A percentile compares a stretch with the other conserved stretches of the same genome.
Conservation (phyloP, 2,329 filamentous ascomycete genomes). For the Huntiella abstrusa region DNA sequence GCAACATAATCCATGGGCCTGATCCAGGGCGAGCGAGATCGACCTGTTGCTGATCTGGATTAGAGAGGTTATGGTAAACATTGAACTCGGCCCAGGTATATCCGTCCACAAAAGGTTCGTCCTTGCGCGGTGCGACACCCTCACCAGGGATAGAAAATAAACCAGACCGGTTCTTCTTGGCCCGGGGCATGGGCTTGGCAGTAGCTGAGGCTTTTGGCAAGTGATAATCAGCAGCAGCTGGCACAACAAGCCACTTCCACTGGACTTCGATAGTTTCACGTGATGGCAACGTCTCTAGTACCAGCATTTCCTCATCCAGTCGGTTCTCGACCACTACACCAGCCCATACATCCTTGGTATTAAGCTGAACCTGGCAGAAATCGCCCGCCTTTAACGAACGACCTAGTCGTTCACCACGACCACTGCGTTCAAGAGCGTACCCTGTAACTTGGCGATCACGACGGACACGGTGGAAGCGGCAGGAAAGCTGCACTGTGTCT, state of each 20-base stretch:
- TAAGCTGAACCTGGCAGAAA: conserved; percentile 71
- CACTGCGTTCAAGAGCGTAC: conserved; percentile 49
- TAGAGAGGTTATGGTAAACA: conserved; percentile 25
- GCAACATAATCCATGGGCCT: conserved; percentile 72
- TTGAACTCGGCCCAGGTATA: conserved; percentile 69
- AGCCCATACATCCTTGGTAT: conserved; percentile 75
- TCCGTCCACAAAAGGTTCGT: conserved; percentile 47
- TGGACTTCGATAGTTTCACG: conserved; percentile 63
- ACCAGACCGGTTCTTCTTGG: conserved; percentile 36
- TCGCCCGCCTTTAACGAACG: conserved; percentile 50
- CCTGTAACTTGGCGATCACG: conserved; percentile 58
- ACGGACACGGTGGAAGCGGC: conserved; percentile 82
- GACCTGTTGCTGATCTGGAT: conserved; percentile 14
- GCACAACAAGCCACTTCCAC: conserved; percentile 66
- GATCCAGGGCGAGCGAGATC: conserved; percentile 23
- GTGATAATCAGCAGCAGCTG: conserved; percentile 50
- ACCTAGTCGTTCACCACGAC: conserved; percentile 49
- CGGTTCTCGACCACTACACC: conserved; percentile 75
- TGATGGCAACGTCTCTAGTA: conserved; percentile 69
- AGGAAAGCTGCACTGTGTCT: conserved; percentile 81
- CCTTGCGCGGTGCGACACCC: conserved; percentile 43
- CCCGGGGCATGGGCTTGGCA: conserved; percentile 48
- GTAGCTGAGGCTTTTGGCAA: conserved; percentile 57
- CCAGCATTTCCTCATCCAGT: conserved; percentile 50
- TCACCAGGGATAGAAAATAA: conserved; percentile 46